A percentile compares a stretch with the other conserved stretches of the same genome.
phyloP scores from a whole-genome alignment of 345 rosid genomes.

The Corymbia maculata region DNA sequence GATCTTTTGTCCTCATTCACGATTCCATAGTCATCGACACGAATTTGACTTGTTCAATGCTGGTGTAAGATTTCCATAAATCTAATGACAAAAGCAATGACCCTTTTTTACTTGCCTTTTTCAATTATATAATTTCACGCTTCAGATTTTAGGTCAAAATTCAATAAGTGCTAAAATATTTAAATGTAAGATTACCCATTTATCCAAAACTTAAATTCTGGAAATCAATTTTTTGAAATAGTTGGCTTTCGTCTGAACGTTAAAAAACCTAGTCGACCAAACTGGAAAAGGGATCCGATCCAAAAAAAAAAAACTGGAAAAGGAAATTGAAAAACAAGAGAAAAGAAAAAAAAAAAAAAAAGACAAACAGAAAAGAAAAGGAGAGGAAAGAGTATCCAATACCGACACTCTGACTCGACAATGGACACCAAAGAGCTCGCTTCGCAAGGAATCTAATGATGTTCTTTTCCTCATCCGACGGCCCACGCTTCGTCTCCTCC shows the following conservation, averaged over 20 bases:
- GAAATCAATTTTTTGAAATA: too few relatives aligned
- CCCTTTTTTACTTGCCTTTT: background rate
- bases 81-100: background rate
- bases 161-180: background rate
- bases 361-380: background rate
- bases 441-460: conserved; percentile 10
- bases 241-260: background rate
- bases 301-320: too few relatives aligned
- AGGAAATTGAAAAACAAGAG: background rate
- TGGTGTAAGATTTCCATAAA: too few relatives aligned
- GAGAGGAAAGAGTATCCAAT: background rate
- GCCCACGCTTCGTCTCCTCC: background rate
- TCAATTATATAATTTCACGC: background rate
- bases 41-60: too few relatives aligned
- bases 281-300: background rate
- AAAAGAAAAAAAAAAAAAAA: background rate
- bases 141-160: background rate
- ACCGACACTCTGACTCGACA: conserved; percentile 32
- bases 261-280: background rate
- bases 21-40: too few relatives aligned
- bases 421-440: background rate
- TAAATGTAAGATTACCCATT: background rate
- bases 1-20: background rate
- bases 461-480: conserved; percentile 32
- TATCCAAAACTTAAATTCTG: background rate